phyloP scores from a whole-genome alignment of 345 rosid species.

The Anastatica hierochuntica region DNA sequence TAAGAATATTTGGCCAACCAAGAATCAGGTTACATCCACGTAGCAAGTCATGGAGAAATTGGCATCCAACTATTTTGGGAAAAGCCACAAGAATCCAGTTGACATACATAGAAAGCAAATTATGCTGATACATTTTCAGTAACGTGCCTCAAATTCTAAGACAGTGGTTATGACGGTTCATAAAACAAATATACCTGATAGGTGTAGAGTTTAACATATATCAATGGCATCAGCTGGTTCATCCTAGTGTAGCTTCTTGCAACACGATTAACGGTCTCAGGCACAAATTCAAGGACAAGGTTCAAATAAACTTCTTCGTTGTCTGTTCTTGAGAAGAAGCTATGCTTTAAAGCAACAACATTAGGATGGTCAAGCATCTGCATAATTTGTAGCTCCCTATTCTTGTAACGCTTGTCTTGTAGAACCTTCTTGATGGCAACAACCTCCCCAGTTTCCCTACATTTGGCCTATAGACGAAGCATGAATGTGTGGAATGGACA shows the following conservation, averaged over 20 bases:
- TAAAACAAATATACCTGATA: slow-evolving; percentile 50
- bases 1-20: too few species aligned
- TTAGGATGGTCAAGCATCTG: slow-evolving; percentile 97
- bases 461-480: slow-evolving; percentile 62
- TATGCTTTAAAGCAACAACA: slow-evolving; percentile 73
- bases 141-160: too few species aligned
- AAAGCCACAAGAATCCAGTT: too few species aligned
- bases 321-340: slow-evolving; percentile 78
- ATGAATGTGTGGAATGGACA: slow-evolving; percentile 2
- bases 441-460: slow-evolving; percentile 90
- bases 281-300: slow-evolving; percentile 88
- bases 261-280: slow-evolving; percentile 74
- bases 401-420: slow-evolving; percentile 93
- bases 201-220: slow-evolving; percentile 83
- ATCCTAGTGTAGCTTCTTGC: slow-evolving; percentile 72
- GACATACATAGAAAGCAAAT: too few species aligned
- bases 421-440: slow-evolving; percentile 94
- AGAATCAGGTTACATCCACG: too few species aligned
- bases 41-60: too few species aligned
- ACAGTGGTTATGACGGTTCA: not conserved
- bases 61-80: too few species aligned
- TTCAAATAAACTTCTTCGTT: slow-evolving; percentile 83
- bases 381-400: slow-evolving; percentile 86
- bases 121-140: too few species aligned
- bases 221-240: slow-evolving; percentile 80